These are phyloP conservation scores for Camellia japonica DNA, from an alignment of 148 eudicot genomes.

Conservation along the genomic window DNA sequence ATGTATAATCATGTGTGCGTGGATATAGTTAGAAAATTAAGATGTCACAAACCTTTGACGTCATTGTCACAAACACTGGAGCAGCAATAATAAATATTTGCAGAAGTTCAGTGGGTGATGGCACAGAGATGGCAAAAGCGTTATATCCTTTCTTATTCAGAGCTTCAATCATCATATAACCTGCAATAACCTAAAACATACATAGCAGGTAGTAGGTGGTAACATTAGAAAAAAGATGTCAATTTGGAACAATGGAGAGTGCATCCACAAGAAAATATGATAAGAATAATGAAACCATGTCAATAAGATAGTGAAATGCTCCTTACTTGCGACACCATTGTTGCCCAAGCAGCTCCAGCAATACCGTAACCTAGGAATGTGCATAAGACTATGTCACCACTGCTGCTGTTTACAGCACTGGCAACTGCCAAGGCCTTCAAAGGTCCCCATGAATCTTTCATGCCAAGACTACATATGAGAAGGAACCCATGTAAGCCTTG, in stretches of 20 bases:
- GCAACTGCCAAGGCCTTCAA: constrained; percentile 94
- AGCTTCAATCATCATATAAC: constrained; percentile 74
- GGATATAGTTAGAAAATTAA: background rate
- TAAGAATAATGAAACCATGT: background rate
- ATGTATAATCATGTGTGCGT: background rate
- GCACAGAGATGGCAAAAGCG: constrained; percentile 62
- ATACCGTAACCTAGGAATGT: constrained; percentile 69
- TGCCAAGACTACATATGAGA: constrained; percentile 68
- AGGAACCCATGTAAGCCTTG: background rate
- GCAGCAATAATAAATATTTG: constrained; percentile 75
- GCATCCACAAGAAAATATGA: background rate
- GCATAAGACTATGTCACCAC: constrained; percentile 82
- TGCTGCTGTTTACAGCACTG: constrained; percentile 68
- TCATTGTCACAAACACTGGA: constrained; percentile 84
- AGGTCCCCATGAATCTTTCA: constrained; percentile 99
- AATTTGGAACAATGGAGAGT: background rate
- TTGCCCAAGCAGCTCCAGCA: constrained; percentile 99
- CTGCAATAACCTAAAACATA: constrained; percentile 72
- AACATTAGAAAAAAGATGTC: background rate
- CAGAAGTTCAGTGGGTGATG: constrained; percentile 55
- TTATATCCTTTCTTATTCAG: constrained; percentile 84
- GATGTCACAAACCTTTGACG: constrained; percentile 67
- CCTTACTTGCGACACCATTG: constrained; percentile 79
- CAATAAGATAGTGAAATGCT: background rate
- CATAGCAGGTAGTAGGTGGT: background rate